phyloP scores from a whole-genome alignment of 371 early-diverging fungal genomes.

The Chytridiales sp. region DNA sequence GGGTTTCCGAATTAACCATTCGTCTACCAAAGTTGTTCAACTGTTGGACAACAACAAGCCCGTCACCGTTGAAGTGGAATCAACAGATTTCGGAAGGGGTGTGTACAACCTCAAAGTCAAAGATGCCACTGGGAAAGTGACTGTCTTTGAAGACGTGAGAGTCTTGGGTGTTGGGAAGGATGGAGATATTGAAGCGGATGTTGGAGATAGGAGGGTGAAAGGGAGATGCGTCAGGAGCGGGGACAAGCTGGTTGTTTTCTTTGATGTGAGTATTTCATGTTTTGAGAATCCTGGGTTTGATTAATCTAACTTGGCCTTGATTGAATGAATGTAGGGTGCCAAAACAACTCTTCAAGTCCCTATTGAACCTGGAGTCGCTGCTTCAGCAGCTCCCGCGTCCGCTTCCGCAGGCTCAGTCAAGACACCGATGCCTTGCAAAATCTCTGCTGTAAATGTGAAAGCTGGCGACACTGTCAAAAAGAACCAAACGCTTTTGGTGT shows the following conservation, averaged over 20 bases:
- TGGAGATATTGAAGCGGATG: slow-evolving; percentile 41
- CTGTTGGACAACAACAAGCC: slow-evolving; percentile 27
- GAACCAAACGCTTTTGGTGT: slow-evolving; percentile 76
- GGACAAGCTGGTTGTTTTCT: slow-evolving; percentile 66
- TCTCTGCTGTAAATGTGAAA: slow-evolving; percentile 74
- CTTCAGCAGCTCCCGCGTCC: slow-evolving; percentile 40
- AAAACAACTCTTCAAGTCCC: slow-evolving; percentile 44
- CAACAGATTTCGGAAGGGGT: neutral
- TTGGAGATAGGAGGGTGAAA: slow-evolving; percentile 59
- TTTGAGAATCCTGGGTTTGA: slow-evolving; percentile 1
- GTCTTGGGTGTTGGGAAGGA: slow-evolving; percentile 7
- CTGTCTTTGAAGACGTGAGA: slow-evolving; percentile 11
- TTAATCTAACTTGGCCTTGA: neutral
- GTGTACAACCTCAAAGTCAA: slow-evolving; percentile 1
- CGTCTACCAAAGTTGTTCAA: slow-evolving; percentile 6
- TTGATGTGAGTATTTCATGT: slow-evolving; percentile 42
- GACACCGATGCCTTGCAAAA: slow-evolving; percentile 97
- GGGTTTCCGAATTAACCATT: slow-evolving; percentile 33
- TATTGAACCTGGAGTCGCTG: slow-evolving; percentile 14
- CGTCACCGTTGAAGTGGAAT: slow-evolving; percentile 13
- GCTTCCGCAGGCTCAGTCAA: slow-evolving; percentile 67
- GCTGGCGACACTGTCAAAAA: slow-evolving; percentile 82
- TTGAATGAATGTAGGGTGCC: slow-evolving; percentile 14
- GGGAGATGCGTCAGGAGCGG: slow-evolving; percentile 61
- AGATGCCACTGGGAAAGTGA: slow-evolving; percentile 9